These are phyloP conservation scores for Solanum microdontum DNA, from an alignment of 257 asterid genomes.

Conservation along the genomic window DNA sequence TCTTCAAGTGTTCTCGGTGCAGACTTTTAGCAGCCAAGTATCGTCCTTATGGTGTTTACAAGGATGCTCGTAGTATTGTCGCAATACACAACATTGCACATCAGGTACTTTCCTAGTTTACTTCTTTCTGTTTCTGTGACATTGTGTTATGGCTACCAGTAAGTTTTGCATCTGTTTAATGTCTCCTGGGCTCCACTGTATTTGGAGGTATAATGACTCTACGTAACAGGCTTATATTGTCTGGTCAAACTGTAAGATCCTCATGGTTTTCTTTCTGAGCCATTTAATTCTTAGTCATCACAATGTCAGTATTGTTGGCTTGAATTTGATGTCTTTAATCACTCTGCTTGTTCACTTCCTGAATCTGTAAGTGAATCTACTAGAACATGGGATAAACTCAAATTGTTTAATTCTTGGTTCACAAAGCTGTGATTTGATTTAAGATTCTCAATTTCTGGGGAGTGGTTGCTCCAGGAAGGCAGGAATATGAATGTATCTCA, in stretches of 20 bases:
- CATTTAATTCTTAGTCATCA: not conserved
- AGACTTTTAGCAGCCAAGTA: conserved; percentile 92
- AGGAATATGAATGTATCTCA: not conserved
- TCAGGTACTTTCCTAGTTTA: conserved; percentile 43
- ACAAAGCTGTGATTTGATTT: not conserved
- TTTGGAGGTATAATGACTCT: not conserved
- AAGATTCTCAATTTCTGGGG: not conserved
- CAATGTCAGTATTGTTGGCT: not conserved
- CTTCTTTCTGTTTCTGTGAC: not conserved
- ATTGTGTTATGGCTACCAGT: not conserved
- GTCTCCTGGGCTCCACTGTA: not conserved
- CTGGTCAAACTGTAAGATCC: not conserved
- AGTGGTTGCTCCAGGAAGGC: not conserved
- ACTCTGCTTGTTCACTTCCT: not conserved
- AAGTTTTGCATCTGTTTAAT: not conserved
- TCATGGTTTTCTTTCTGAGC: not conserved
- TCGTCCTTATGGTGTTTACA: conserved; percentile 88
- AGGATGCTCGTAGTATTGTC: conserved; percentile 80
- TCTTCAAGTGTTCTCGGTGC: not conserved
- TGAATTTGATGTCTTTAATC: not conserved
- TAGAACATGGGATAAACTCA: not conserved
- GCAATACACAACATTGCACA: conserved; percentile 95
- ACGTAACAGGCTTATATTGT: not conserved
- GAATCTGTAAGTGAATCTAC: not conserved
- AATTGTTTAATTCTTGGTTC: not conserved